Evolutionary conservation across 306 rosid species (phyloP).

Genomic region (Quercus gilva): DNA sequence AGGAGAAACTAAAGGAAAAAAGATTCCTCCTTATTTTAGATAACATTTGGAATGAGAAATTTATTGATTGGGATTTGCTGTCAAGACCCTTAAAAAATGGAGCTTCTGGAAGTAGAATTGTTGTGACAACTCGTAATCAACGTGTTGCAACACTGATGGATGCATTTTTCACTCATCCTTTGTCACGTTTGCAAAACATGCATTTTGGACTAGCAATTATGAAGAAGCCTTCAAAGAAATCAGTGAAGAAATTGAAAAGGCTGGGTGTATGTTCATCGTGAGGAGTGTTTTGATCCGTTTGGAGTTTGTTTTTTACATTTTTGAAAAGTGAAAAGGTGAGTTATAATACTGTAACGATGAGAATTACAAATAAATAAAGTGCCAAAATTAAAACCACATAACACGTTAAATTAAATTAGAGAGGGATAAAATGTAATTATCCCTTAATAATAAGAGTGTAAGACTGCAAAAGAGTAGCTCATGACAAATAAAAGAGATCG

Average conservation of each 20-base stretch:
- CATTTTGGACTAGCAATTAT: background rate
- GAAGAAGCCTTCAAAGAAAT: background rate
- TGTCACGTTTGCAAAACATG: slow-evolving; percentile 11
- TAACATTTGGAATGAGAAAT: slow-evolving; percentile 22
- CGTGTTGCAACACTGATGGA: background rate
- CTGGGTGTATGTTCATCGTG: too few species aligned
- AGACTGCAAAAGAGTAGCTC: too few species aligned
- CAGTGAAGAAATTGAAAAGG: background rate
- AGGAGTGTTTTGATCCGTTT: too few species aligned
- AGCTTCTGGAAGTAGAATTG: slow-evolving; percentile 8
- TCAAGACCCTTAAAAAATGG: background rate
- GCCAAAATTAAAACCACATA: too few species aligned
- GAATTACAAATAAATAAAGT: too few species aligned
- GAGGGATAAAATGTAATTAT: too few species aligned
- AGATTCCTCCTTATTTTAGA: slow-evolving; percentile 23
- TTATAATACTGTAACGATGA: too few species aligned
- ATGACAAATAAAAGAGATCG: too few species aligned
- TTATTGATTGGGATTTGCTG: background rate
- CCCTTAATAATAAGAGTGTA: too few species aligned
- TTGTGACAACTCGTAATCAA: slow-evolving; percentile 19
- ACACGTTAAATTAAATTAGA: too few species aligned
- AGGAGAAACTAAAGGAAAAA: background rate
- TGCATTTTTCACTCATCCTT: background rate
- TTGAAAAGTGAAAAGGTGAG: too few species aligned
- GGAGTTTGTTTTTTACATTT: too few species aligned